A percentile compares a stretch with the other conserved stretches of the same genome.
Evolutionary conservation across 257 asterid species (phyloP).

Genomic region (Solanum corneliomulleri): DNA sequence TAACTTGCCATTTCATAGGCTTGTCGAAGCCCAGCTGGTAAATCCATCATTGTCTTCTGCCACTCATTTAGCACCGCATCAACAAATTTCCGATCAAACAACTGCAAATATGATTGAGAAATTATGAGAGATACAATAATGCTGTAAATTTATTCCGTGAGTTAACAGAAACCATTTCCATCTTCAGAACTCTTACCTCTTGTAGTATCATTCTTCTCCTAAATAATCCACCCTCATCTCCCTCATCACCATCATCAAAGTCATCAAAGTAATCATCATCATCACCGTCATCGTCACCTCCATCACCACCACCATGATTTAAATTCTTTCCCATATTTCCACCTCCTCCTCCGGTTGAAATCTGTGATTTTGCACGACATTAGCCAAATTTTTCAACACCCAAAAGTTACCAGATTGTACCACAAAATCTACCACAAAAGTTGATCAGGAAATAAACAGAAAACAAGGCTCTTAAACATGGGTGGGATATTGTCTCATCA

Average conservation of each 20-base stretch:
- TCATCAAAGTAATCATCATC: slow-evolving; percentile 95
- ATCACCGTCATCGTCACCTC: slow-evolving; percentile 94
- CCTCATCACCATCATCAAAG: slow-evolving; percentile 95
- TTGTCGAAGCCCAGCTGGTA: slow-evolving; percentile 95
- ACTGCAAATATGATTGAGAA: slow-evolving; percentile 18
- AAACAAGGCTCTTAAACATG: neutral
- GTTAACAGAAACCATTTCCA: neutral
- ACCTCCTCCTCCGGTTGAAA: slow-evolving; percentile 86
- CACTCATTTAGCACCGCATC: slow-evolving; percentile 95
- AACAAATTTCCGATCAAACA: slow-evolving; percentile 83
- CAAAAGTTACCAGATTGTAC: neutral
- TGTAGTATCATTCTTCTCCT: slow-evolving; percentile 69
- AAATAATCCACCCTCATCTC: slow-evolving; percentile 90
- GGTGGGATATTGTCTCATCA: neutral
- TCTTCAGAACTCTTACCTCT: slow-evolving; percentile 44
- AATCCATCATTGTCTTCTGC: slow-evolving; percentile 97
- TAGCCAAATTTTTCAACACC: neutral
- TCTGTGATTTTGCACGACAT: slow-evolving; percentile 24
- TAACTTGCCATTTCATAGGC: slow-evolving; percentile 86
- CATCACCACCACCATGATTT: slow-evolving; percentile 92
- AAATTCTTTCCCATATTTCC: slow-evolving; percentile 83
- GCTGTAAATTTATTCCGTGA: neutral
- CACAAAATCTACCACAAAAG: neutral
- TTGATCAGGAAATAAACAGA: neutral
- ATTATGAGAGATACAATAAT: neutral